These are phyloP conservation scores for Leptographium flavum DNA, from an alignment of 2,329 filamentous ascomycete species.

Conservation along the genomic window DNA sequence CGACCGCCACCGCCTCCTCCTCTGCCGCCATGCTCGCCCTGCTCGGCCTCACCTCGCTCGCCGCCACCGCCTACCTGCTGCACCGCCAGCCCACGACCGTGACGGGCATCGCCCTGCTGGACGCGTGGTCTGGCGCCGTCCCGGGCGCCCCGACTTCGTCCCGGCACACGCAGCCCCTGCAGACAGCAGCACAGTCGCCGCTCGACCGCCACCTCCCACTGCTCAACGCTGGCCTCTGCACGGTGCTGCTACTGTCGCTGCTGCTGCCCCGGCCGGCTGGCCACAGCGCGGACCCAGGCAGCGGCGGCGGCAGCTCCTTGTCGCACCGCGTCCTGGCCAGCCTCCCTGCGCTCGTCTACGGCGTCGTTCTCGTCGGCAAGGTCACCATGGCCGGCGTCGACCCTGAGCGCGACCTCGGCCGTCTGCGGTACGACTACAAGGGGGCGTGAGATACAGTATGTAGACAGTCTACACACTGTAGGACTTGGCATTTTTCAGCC, in stretches of 20 bases:
- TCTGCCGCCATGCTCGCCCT: constrained; percentile 28
- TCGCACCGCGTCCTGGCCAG: constrained; percentile 23
- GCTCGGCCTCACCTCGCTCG: constrained; percentile 48
- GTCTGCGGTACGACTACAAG: constrained; percentile 51
- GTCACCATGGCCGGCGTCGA: constrained; percentile 54
- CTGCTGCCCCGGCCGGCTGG: constrained; percentile 16
- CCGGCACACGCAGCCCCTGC: too few species aligned
- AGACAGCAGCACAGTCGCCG: constrained; percentile 19
- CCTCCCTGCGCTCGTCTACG: constrained; percentile 44
- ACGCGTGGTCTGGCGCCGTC: constrained; percentile 24
- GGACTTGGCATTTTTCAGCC: neutral
- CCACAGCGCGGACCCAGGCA: too few species aligned
- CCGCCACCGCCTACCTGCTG: constrained; percentile 47
- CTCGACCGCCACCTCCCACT: constrained; percentile 44
- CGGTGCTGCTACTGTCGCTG: constrained; percentile 31
- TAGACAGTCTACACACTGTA: neutral
- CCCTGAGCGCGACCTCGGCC: constrained; percentile 47
- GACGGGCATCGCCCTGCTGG: constrained; percentile 38
- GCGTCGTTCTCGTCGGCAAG: constrained; percentile 45
- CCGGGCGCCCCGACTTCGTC: constrained; percentile 9
- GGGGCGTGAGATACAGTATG: constrained; percentile 34
- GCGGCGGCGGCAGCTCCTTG: constrained; percentile 20
- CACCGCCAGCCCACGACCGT: constrained; percentile 36
- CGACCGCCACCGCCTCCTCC: constrained; percentile 9
- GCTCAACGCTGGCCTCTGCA: constrained; percentile 43